Percentiles rank a stretch among this genome's conserved stretches.
phyloP scores from a whole-genome alignment of 2,329 filamentous ascomycete genomes.

The Rachicladosporium sp. region DNA sequence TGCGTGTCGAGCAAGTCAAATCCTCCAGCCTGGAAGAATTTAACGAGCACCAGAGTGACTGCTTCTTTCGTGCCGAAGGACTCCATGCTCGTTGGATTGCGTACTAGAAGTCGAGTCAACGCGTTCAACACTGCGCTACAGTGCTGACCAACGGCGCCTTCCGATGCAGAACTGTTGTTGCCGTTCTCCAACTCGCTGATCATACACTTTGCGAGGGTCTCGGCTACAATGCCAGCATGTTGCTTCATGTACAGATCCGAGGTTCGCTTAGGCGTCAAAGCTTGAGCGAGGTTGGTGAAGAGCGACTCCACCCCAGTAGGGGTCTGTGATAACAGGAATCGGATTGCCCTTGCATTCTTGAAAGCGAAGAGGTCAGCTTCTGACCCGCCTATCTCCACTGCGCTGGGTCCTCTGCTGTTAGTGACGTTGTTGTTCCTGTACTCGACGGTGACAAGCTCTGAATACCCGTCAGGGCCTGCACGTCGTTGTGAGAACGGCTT shows the following conservation, averaged over 20 bases:
- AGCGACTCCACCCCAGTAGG: conserved; percentile 72
- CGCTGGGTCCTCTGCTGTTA: conserved; percentile 2
- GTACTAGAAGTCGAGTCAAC: conserved; percentile 14
- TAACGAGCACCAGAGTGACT: conserved; percentile 64
- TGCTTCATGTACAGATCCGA: conserved; percentile 53
- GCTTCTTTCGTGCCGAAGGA: conserved; percentile 18
- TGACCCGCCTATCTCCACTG: conserved; percentile 5
- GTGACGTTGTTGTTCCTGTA: conserved; percentile 4
- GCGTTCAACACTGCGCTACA: conserved; percentile 12
- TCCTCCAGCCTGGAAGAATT: conserved; percentile 73
- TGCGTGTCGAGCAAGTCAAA: conserved; percentile 56
- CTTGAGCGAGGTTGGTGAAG: conserved; percentile 74
- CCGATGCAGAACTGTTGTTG: conserved; percentile 11
- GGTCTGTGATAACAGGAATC: conserved; percentile 65
- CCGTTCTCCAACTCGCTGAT: conserved; percentile 17
- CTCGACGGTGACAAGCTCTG: conserved; percentile 13
- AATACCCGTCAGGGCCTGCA: conserved; percentile 17
- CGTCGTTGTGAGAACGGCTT: conserved; percentile 19
- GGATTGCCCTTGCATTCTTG: conserved; percentile 68
- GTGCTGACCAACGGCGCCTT: conserved; percentile 15
- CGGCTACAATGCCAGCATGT: conserved; percentile 48
- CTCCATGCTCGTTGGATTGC: conserved; percentile 15
- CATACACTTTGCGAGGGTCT: conserved; percentile 51
- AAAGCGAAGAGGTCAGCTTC: conserved; percentile 29
- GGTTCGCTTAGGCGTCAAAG: conserved; percentile 57